phyloP scores from a whole-genome alignment of 2,329 filamentous ascomycete genomes.

The Cladosporium phlei region DNA sequence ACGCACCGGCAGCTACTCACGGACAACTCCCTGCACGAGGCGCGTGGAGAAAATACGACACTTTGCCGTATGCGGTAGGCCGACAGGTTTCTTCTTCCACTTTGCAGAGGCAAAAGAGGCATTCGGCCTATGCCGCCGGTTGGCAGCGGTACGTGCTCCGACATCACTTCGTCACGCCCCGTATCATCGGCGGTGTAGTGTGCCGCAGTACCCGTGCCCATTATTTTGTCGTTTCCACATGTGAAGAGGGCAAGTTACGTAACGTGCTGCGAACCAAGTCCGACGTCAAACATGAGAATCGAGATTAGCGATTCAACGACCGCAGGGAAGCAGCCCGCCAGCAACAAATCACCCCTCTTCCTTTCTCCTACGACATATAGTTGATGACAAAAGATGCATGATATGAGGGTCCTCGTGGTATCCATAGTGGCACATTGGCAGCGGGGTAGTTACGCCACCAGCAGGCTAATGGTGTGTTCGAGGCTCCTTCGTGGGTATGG shows the following conservation, averaged over 20 bases:
- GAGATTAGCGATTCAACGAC: background rate
- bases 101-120: background rate
- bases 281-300: background rate
- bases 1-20: constrained; percentile 8
- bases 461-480: too few relatives aligned
- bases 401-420: background rate
- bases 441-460: constrained; percentile 9
- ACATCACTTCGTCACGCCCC: constrained; percentile 12
- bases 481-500: too few relatives aligned
- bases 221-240: background rate
- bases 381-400: background rate
- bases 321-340: background rate
- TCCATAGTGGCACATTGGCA: background rate
- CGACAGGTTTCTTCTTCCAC: constrained; percentile 4
- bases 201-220: constrained; percentile 10
- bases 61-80: constrained; percentile 1
- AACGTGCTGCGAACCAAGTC: background rate
- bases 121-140: constrained; percentile 9
- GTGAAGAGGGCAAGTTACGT: background rate
- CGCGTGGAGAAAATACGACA: constrained; percentile 3
- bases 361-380: background rate
- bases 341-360: background rate
- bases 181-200: constrained; percentile 8
- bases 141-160: constrained; percentile 11
- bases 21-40: constrained; percentile 6